Conservation (phyloP, 331 rosid genomes). For the Rhamnella rubrinervis region DNA sequence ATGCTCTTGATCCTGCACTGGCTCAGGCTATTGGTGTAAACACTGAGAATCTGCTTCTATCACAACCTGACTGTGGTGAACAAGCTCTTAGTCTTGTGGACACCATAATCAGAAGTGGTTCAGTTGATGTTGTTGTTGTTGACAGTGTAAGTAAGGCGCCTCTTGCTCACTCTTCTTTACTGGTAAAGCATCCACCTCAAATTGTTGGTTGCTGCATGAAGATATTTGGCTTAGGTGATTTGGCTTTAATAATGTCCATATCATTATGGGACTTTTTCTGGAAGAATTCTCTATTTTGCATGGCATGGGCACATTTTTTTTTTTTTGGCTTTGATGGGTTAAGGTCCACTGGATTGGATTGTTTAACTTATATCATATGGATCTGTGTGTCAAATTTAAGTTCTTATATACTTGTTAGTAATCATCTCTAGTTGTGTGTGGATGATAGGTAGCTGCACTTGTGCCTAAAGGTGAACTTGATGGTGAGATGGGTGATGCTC, state of each 20-base stretch:
- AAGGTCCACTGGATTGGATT: no score
- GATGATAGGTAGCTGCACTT: conserved; percentile 85
- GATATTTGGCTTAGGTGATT: conserved; percentile 1
- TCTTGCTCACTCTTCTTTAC: conserved; percentile 2
- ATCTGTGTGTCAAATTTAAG: background rate
- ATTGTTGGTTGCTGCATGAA: background rate
- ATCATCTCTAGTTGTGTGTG: background rate
- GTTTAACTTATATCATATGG: background rate
- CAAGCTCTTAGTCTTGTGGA: conserved; percentile 92
- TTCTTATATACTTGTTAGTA: background rate
- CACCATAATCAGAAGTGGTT: conserved; percentile 82
- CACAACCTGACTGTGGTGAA: conserved; percentile 94
- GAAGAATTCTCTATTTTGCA: background rate
- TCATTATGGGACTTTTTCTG: background rate
- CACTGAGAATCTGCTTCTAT: conserved; percentile 68
- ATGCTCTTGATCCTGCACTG: conserved; percentile 82
- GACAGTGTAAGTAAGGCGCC: conserved; percentile 74
- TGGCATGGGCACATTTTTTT: background rate
- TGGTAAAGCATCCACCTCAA: conserved; percentile 8
- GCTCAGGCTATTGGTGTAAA: conserved; percentile 85
- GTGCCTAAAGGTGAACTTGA: conserved; percentile 94
- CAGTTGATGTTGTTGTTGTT: conserved; percentile 92
- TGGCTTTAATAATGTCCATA: background rate
- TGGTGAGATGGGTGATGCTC: conserved; percentile 95
- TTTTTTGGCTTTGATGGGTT: no score